Conservation (phyloP, 2,329 filamentous ascomycete genomes). For the Calonectria pteridis region DNA sequence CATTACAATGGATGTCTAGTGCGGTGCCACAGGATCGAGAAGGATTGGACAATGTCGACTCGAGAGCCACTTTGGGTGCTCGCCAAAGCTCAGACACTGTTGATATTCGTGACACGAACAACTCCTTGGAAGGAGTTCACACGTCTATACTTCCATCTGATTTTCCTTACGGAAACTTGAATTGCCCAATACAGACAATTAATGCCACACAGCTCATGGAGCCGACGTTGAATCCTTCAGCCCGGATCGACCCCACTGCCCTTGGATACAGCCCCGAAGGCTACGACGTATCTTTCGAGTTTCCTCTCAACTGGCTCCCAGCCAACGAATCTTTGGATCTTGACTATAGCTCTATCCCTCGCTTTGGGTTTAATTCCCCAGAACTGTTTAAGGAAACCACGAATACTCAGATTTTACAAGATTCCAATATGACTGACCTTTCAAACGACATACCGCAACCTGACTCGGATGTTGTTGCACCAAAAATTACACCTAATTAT, state of each 20-base stretch:
- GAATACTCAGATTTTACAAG: background rate
- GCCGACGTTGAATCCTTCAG: background rate
- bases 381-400: background rate
- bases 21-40: background rate
- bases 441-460: background rate
- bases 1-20: background rate
- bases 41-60: background rate
- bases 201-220: background rate
- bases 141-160: background rate
- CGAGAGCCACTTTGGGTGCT: background rate
- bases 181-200: background rate
- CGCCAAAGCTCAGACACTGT: background rate
- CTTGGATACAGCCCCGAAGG: background rate
- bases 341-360: slow-evolving; percentile 36
- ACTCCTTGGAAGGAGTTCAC: background rate
- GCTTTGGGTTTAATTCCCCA: background rate
- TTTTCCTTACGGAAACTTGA: background rate
- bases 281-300: slow-evolving; percentile 21
- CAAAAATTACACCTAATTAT: background rate
- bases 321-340: slow-evolving; percentile 38
- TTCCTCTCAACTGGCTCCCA: slow-evolving; percentile 43
- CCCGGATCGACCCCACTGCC: background rate
- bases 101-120: background rate
- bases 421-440: background rate
- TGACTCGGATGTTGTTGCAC: background rate